Evolutionary conservation across 192 early-diverging fungal genomes (phyloP), one percentile per base, ranked within the genome.

Genomic region (Ambispora gerdemannii): DNA sequence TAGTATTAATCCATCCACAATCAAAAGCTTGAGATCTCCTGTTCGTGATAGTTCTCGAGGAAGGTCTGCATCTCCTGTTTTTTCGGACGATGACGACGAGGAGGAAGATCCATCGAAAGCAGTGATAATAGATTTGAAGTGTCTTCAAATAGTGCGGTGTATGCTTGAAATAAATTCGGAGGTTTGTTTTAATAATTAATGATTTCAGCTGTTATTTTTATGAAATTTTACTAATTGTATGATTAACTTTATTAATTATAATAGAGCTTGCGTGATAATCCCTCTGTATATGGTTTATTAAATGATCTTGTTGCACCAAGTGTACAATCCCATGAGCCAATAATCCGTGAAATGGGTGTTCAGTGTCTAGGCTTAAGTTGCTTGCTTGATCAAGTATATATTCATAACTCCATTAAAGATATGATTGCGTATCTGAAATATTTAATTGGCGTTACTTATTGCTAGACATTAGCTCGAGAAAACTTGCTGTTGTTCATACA

Each of bases 311-410:
- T 93, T 30, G 84, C 90, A 35, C 91, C 91, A 0, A 86, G 89
- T 1, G 80, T 93, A 24, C 83, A 85, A 78, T 84, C 81, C 72
- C 75, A 78, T 1, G 89, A 93, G 51, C 78, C 82, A 11, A 74
- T 89, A 3, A 70, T 93, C 32, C 86, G 89, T 47, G 89, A 92
- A 74, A 83, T 89, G 38, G 93, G 91, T 27, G 79, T 95, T 33
- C 88, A 93, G 59, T 95, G 93, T 69, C 81, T 95, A 58, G 91
- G 90, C 13, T 82, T 95, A 30, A 83, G 83, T 62, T 95, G 93
- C 72, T 75, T 85, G 19, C 73, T 93, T 32, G 92, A 95, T 74
- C 88, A 87, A 67, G 86, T 87, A 72, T 36, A 52, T 28, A 24
- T n/a, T n/a, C n/a, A n/a, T n/a, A n/a, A n/a, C n/a, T n/a, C n/a